phyloP scores from a whole-genome alignment of 169 alveolate genomes.

The Eimeria zaria region DNA sequence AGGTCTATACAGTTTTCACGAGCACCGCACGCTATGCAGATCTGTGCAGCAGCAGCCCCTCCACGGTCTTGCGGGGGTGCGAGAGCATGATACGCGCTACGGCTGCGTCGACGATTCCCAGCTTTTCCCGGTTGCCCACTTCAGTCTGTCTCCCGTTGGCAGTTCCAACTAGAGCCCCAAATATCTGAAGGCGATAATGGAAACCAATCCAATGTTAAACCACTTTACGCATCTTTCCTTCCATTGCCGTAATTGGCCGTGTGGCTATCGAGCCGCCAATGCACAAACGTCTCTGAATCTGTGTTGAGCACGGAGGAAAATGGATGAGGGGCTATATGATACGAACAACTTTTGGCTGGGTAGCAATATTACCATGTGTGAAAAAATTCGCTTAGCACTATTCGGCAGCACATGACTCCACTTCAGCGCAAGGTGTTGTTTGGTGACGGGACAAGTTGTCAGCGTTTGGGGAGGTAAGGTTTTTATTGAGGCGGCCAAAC shows the following conservation, averaged over 20 bases:
- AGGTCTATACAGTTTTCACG: background rate
- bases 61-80: background rate
- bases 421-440: background rate
- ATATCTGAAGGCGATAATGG: background rate
- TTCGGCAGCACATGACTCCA: background rate
- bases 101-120: conserved; percentile 8
- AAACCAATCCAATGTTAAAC: background rate
- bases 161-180: background rate
- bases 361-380: background rate
- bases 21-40: background rate
- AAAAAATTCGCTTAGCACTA: background rate
- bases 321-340: background rate
- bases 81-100: background rate
- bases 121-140: conserved; percentile 5
- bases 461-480: background rate
- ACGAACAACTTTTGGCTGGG: background rate
- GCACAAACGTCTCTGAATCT: background rate
- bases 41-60: background rate
- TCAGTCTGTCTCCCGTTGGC: background rate
- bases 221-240: background rate
- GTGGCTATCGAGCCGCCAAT: background rate
- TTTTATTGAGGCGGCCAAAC: background rate
- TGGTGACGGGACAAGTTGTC: background rate
- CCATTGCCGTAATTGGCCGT: background rate
- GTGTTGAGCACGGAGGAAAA: background rate